Evolutionary conservation across 1,284 basidiomycete species (phyloP).

Genomic region (Meira miltonrushii): DNA sequence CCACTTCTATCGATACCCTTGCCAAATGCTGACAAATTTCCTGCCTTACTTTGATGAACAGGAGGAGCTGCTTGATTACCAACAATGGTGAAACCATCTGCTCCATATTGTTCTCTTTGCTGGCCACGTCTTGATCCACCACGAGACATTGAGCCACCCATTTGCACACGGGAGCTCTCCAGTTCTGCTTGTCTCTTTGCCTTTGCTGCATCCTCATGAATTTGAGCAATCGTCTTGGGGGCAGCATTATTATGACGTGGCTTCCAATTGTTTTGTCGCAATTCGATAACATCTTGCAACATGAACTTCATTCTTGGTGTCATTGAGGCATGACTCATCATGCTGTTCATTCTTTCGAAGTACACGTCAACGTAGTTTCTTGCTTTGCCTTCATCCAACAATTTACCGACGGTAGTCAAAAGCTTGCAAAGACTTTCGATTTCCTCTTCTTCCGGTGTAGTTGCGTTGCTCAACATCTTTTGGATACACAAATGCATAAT

Average conservation of each 20-base stretch:
- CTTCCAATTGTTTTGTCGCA: slow-evolving; percentile 77
- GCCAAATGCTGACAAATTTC: slow-evolving; percentile 80
- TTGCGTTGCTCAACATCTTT: slow-evolving; percentile 83
- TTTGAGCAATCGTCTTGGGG: slow-evolving; percentile 81
- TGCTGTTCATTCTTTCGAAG: slow-evolving; percentile 79
- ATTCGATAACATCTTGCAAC: slow-evolving; percentile 87
- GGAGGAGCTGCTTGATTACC: slow-evolving; percentile 56
- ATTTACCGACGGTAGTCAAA: slow-evolving; percentile 76
- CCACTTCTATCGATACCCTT: slow-evolving; percentile 61
- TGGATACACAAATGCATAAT: slow-evolving; percentile 97
- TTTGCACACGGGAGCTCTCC: slow-evolving; percentile 25
- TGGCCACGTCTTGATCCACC: slow-evolving; percentile 83
- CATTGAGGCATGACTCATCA: slow-evolving; percentile 67
- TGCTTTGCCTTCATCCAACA: slow-evolving; percentile 70
- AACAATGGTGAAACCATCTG: slow-evolving; percentile 80
- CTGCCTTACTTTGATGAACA: slow-evolving; percentile 67
- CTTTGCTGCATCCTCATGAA: slow-evolving; percentile 70
- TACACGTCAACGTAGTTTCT: slow-evolving; percentile 83
- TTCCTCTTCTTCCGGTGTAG: slow-evolving; percentile 93
- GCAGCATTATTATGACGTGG: slow-evolving; percentile 68
- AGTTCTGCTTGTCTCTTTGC: slow-evolving; percentile 37
- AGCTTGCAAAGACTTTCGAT: slow-evolving; percentile 93
- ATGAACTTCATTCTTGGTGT: slow-evolving; percentile 88
- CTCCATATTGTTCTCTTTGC: slow-evolving; percentile 60
- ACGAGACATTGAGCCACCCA: slow-evolving; percentile 68